These are phyloP conservation scores for Leptographium galeiforme DNA, from an alignment of 2,329 filamentous ascomycete genomes.

Conservation along the genomic window DNA sequence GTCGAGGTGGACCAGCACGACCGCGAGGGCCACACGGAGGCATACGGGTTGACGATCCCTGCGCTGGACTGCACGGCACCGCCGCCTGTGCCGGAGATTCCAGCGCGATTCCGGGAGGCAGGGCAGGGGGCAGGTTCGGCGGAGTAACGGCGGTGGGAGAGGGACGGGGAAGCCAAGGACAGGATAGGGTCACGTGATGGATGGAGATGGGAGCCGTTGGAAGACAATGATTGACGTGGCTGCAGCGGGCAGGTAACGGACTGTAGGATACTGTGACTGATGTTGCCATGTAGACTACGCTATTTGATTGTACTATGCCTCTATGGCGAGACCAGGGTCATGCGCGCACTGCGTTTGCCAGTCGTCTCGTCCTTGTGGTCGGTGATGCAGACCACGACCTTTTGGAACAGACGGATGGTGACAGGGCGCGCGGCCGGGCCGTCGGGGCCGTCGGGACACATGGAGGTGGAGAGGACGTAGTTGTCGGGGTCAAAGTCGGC, in stretches of 20 bases:
- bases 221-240: too few relatives aligned
- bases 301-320: not conserved
- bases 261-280: too few relatives aligned
- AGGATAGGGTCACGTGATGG: not conserved
- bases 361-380: conserved; percentile 90
- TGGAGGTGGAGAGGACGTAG: conserved; percentile 53
- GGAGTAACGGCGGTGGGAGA: not conserved
- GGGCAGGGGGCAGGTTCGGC: not conserved
- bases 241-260: not conserved
- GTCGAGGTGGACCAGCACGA: conserved; percentile 81
- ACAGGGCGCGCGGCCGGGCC: conserved; percentile 34
- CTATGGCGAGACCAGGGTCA: conserved; percentile 41
- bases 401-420: conserved; percentile 76
- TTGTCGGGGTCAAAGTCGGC: conserved; percentile 75
- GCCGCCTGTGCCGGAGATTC: conserved; percentile 9
- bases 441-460: conserved; percentile 6
- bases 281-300: not conserved
- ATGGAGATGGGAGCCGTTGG: too few relatives aligned
- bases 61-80: conserved; percentile 29
- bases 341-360: conserved; percentile 84
- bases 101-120: conserved; percentile 4
- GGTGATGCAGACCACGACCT: conserved; percentile 75
- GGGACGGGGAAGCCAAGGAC: not conserved
- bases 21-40: conserved; percentile 61
- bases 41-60: conserved; percentile 81